Percentiles rank a stretch among this genome's conserved stretches.
phyloP scores from a whole-genome alignment of 371 early-diverging fungal genomes.

The Sporodiniella umbellata region DNA sequence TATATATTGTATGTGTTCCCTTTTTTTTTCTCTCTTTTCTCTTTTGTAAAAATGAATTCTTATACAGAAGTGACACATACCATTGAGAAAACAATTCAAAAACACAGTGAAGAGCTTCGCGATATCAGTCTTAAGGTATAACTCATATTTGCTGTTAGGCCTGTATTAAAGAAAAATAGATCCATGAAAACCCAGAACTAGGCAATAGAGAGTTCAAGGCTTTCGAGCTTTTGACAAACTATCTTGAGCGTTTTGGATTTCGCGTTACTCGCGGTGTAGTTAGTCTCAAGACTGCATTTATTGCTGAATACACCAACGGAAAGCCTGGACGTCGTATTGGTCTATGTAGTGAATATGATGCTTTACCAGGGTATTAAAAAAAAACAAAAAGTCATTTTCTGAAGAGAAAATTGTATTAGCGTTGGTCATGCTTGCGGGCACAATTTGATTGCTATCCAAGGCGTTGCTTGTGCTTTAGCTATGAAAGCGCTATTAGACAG shows the following conservation, averaged over 20 bases:
- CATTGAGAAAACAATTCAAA: slow-evolving; percentile 42
- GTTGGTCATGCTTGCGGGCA: slow-evolving; percentile 70
- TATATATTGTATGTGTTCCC: not conserved
- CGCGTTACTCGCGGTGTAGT: slow-evolving; percentile 48
- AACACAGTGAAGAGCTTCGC: slow-evolving; percentile 39
- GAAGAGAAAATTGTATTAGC: slow-evolving; percentile 19
- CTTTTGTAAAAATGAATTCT: not conserved
- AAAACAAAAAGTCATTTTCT: not conserved
- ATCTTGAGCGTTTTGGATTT: slow-evolving; percentile 55
- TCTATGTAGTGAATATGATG: slow-evolving; percentile 67
- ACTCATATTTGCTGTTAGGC: not conserved
- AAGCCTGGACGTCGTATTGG: slow-evolving; percentile 39
- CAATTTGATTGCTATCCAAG: slow-evolving; percentile 68
- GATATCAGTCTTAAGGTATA: slow-evolving; percentile 45
- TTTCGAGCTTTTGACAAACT: slow-evolving; percentile 48
- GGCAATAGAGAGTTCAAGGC: slow-evolving; percentile 56
- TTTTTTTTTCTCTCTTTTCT: not conserved
- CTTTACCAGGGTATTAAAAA: slow-evolving; percentile 52
- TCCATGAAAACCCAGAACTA: slow-evolving; percentile 66
- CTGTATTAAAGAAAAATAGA: slow-evolving; percentile 19
- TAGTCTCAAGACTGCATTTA: slow-evolving; percentile 62
- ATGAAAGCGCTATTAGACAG: slow-evolving; percentile 51
- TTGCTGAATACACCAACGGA: slow-evolving; percentile 53
- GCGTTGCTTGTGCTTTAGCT: slow-evolving; percentile 64
- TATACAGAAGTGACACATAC: slow-evolving; percentile 13